These are phyloP conservation scores for Podospora anserina DNA, from an alignment of 495 filamentous ascomycete genomes.

Conservation along the genomic window DNA sequence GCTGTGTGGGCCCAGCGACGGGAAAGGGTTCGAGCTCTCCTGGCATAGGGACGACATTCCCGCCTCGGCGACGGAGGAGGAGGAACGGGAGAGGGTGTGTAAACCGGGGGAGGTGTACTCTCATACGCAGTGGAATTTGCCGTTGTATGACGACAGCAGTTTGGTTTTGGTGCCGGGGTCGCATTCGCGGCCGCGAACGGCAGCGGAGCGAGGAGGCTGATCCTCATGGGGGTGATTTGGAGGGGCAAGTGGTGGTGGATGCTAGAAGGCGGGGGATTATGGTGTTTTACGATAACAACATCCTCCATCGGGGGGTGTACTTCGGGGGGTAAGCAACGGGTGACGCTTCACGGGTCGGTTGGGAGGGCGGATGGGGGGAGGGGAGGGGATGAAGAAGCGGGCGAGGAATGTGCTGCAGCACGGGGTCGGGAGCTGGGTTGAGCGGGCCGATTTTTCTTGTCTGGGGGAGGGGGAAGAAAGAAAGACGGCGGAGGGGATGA, in stretches of 20 bases:
- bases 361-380: slow-evolving; percentile 59
- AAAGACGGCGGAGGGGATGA: slow-evolving; percentile 53
- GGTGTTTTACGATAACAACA: slow-evolving; percentile 87
- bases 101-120: slow-evolving; percentile 20
- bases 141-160: slow-evolving; percentile 63
- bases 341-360: slow-evolving; percentile 67
- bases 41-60: slow-evolving; percentile 82
- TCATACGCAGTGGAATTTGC: slow-evolving; percentile 78
- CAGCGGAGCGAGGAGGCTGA: slow-evolving; percentile 58
- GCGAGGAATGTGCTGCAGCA: slow-evolving; percentile 84
- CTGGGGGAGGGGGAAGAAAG: slow-evolving; percentile 49
- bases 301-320: slow-evolving; percentile 81
- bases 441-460: slow-evolving; percentile 50
- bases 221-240: slow-evolving; percentile 55
- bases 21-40: slow-evolving; percentile 58
- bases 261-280: slow-evolving; percentile 68
- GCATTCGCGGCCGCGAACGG: slow-evolving; percentile 64
- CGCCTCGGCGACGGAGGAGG: slow-evolving; percentile 50
- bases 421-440: slow-evolving; percentile 74
- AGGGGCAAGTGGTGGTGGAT: slow-evolving; percentile 60
- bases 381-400: slow-evolving; percentile 48
- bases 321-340: slow-evolving; percentile 53
- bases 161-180: slow-evolving; percentile 69
- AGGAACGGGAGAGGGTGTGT: slow-evolving; percentile 49
- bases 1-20: slow-evolving; percentile 56